Evolutionary conservation across 1,284 basidiomycete species (phyloP).

Genomic region (Cerrena zonata): DNA sequence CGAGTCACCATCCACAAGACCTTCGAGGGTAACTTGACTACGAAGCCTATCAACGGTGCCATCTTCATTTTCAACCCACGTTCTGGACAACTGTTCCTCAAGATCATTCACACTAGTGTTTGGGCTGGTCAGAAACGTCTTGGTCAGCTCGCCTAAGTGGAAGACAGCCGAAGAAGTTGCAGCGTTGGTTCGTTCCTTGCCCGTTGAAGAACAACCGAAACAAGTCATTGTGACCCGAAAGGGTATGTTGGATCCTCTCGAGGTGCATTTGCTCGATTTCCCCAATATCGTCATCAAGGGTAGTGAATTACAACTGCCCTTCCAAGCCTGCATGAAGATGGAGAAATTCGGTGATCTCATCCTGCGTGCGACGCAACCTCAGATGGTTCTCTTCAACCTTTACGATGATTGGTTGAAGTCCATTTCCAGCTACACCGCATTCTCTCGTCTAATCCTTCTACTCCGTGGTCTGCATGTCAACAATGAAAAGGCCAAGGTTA

Average conservation of each 20-base stretch:
- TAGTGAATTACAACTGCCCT: slow-evolving; percentile 93
- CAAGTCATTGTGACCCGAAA: slow-evolving; percentile 99
- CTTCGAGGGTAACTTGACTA: slow-evolving; percentile 99
- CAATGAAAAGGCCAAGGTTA: slow-evolving; percentile 98
- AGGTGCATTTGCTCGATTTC: slow-evolving; percentile 98
- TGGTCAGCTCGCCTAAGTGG: slow-evolving; percentile 98
- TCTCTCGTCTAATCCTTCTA: slow-evolving; percentile 93
- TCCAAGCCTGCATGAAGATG: slow-evolving; percentile 99
- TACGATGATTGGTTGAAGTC: slow-evolving; percentile 99
- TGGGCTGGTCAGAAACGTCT: slow-evolving; percentile 99
- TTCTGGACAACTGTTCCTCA: slow-evolving; percentile 96
- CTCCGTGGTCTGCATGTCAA: slow-evolving; percentile 97
- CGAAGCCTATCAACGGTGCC: slow-evolving; percentile 98
- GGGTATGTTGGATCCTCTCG: slow-evolving; percentile 98
- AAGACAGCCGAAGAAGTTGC: slow-evolving; percentile 99
- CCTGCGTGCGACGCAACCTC: slow-evolving; percentile 94
- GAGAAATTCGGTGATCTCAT: slow-evolving; percentile 99
- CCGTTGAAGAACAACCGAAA: slow-evolving; percentile 99
- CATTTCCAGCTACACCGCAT: slow-evolving; percentile 97
- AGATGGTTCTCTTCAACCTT: slow-evolving; percentile 97
- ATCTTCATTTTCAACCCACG: slow-evolving; percentile 99
- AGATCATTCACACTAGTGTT: slow-evolving; percentile 98
- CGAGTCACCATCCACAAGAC: slow-evolving; percentile 99
- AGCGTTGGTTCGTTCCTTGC: slow-evolving; percentile 90
- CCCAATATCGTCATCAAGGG: slow-evolving; percentile 99